Base-by-base conservation (phyloP, 2,329 filamentous ascomycete genomes). In the Paraphoma sp. region DNA sequence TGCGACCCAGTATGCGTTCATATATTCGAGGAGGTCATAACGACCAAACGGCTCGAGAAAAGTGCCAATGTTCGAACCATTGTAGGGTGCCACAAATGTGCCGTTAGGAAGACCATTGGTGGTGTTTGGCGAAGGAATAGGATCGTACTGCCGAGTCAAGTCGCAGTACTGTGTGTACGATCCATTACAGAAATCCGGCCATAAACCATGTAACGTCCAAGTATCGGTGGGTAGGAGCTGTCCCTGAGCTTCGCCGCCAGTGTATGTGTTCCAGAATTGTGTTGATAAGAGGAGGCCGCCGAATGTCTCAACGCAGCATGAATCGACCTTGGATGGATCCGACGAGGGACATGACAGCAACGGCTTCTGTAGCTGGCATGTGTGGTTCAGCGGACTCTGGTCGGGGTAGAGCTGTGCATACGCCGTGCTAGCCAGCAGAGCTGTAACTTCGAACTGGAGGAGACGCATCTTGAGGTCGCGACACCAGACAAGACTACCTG, bases 151-250 rank as follows among this genome's bases (percentile, higher is more conserved):
- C 0, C 87, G 83, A 50, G 71, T 82, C 48, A 88, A 70, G 67
- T 90, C 87, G 75, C 87, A 90, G 74, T 89, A 90, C 60, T 89
- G 86, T 0, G 86, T 88, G 69, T 86, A 89, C 0, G 81, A 83
- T 45, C 86, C 84, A 76, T 81, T 77, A 62, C 80, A 83, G 57
- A 80, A 82, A 60, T 69, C 67, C 1, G 67, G 67, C 67, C 67
- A 67, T 10, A 53, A 38, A 12, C 86, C 86, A 64, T 88, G 86
- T 10, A 89, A 77, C 0, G 83, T 84, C 84, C 85, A 89, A 3
- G 80, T 78, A 43, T 86, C 74, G 44, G 76, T 70, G 1, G 87
- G 87, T 7, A 88, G 79, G 18, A 86, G 68, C 68, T 90, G 87
- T 9, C 85, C 85, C 53, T 83, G 51, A 11, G 73, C 69, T 69